Evolutionary conservation across 2,329 filamentous ascomycete genomes (phyloP).

Genomic region (Botrytis sinoallii): DNA sequence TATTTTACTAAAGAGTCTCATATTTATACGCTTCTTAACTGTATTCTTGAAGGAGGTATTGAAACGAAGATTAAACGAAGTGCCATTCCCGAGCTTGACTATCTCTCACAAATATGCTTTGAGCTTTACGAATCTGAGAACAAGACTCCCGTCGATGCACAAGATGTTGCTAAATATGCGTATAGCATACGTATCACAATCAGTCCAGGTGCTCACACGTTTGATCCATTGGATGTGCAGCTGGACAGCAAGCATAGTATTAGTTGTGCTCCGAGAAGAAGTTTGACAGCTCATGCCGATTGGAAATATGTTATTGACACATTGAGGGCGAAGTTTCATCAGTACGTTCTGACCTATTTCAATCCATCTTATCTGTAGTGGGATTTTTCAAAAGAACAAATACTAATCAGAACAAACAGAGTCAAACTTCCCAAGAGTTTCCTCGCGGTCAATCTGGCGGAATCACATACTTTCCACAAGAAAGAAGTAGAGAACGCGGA

Average conservation of each 20-base stretch:
- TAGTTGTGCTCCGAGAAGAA: conserved; percentile 84
- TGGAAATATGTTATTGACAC: conserved; percentile 99
- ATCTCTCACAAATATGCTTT: conserved; percentile 95
- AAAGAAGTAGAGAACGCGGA: conserved; percentile 27
- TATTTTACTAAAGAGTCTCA: conserved; percentile 99
- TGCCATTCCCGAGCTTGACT: conserved; percentile 94
- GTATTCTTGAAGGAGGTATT: conserved; percentile 93
- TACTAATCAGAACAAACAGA: conserved; percentile 23
- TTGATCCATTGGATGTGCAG: conserved; percentile 93
- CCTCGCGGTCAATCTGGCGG: conserved; percentile 39
- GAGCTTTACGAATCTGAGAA: conserved; percentile 96
- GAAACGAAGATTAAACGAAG: conserved; percentile 95
- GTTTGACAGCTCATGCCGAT: conserved; percentile 84
- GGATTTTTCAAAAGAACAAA: background rate
- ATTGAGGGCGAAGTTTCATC: conserved; percentile 88
- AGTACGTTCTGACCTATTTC: conserved; percentile 52
- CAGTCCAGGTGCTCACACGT: conserved; percentile 92
- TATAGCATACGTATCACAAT: conserved; percentile 97
- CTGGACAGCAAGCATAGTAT: conserved; percentile 96
- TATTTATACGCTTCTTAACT: conserved; percentile 97
- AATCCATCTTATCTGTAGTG: background rate
- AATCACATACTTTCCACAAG: conserved; percentile 39
- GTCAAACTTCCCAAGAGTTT: conserved; percentile 40
- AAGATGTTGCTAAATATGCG: conserved; percentile 55
- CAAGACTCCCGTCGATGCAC: conserved; percentile 35